These are phyloP conservation scores for Aspergillus sclerotioniger DNA, from an alignment of 495 filamentous ascomycete species.

Conservation along the genomic window DNA sequence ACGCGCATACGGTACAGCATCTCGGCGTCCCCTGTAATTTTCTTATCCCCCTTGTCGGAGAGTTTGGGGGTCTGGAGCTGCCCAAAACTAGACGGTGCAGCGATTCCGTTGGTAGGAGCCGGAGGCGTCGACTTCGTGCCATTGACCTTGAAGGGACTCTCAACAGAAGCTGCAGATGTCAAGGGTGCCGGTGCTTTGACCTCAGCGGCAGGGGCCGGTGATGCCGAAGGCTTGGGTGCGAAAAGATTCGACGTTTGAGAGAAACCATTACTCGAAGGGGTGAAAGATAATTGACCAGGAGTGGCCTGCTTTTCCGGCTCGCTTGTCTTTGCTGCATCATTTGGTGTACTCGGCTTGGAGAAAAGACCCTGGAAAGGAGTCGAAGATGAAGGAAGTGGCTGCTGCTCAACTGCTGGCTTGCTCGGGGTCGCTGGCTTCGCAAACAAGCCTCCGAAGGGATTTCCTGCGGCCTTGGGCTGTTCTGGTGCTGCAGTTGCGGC, in stretches of 20 bases:
- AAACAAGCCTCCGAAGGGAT: conserved; percentile 32
- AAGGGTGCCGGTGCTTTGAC: conserved; percentile 5
- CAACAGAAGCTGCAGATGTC: neutral
- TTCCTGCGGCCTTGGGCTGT: conserved; percentile 20
- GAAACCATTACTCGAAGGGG: neutral
- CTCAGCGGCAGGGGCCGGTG: conserved; percentile 5
- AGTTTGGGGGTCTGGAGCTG: conserved; percentile 20
- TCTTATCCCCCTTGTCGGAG: conserved; percentile 15
- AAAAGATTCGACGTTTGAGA: conserved; percentile 3
- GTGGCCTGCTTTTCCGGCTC: conserved; percentile 12
- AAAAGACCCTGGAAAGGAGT: conserved; percentile 22
- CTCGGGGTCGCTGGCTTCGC: conserved; percentile 19
- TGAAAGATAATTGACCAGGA: conserved; percentile 8
- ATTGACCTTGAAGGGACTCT: conserved; percentile 18
- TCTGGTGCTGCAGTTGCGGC: conserved; percentile 17
- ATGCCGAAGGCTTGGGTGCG: conserved; percentile 4
- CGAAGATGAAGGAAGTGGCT: conserved; percentile 12
- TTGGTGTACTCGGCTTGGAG: conserved; percentile 15
- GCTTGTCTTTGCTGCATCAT: conserved; percentile 15
- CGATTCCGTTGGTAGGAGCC: neutral
- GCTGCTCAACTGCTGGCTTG: conserved; percentile 14
- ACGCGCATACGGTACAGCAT: conserved; percentile 26
- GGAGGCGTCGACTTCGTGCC: neutral
- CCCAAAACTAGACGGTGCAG: conserved; percentile 11
- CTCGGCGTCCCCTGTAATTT: conserved; percentile 22